Evolutionary conservation across 192 early-diverging fungal species (phyloP), one percentile per base, ranked within the genome.

Genomic region (Rhizophagus clarus): DNA sequence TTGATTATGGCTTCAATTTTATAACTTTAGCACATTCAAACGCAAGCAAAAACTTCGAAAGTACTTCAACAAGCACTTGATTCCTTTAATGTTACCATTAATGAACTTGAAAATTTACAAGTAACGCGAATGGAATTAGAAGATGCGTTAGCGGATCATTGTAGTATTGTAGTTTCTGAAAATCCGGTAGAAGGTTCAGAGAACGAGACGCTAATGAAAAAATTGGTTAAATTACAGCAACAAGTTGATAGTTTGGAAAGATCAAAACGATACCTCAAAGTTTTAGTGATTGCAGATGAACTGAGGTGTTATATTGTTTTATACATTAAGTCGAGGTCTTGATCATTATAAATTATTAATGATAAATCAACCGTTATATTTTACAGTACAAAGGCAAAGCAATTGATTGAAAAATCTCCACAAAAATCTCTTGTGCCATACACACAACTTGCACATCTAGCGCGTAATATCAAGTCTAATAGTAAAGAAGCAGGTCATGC

Each of bases 261-360:
- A 17, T 83, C 85, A 2, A 86, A 86, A 61, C 60, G 67, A 31
- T 88, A 90, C 56, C 80, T 88, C 9, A 81, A 84, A 14, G 83
- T 84, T 22, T 62, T 90, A 6, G 78, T 86, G 1, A 81, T 83
- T 1, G 79, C 84, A 6, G 82, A 86, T 40, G 74, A 87, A 56
- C 74, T 88, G 10, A 84, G 87, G 89, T 88, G 9, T 72, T 66
- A 34, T 37, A 31, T 73, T 10, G n/a, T 24, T 17, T 22, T 61
- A 66, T 5, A 26, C 51, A 68, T 14, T 79, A 79, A 70, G 63
- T 74, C 76, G 63, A 71, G 17, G 66, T 32, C 20, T 78, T 15
- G 4, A 70, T 31, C 47, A 3, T 14, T 40, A 76, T 66, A 31
- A 71, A 6, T 29, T 7, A 68, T 29, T 62, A 9, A 26, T 61